These are phyloP conservation scores for Naematelia aurantialba DNA, from an alignment of 768 basidiomycete genomes.

Conservation along the genomic window DNA sequence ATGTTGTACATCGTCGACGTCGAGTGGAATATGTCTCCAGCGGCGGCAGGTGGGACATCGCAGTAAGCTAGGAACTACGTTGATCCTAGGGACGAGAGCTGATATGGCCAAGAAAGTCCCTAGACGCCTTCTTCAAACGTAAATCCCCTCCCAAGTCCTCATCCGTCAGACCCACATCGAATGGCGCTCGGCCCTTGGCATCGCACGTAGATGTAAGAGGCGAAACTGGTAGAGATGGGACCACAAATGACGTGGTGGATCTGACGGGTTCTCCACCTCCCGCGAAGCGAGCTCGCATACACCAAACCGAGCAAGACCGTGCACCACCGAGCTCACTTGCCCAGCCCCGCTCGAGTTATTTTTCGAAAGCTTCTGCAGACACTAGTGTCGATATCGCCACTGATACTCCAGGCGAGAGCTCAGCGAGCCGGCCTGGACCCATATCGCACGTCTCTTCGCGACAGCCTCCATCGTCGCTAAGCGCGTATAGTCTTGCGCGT, in stretches of 20 bases:
- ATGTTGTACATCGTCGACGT: neutral
- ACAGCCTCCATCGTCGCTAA: conserved; percentile 5
- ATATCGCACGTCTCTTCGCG: neutral
- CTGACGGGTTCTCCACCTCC: conserved; percentile 27
- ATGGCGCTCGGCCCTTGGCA: neutral
- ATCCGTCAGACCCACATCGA: conserved; percentile 6
- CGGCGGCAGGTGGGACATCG: neutral
- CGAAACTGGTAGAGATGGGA: conserved; percentile 8
- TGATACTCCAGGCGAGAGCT: neutral
- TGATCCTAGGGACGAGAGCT: neutral
- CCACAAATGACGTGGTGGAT: conserved; percentile 25
- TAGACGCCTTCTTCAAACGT: conserved; percentile 43
- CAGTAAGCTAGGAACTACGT: conserved; percentile 7
- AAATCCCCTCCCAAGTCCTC: conserved; percentile 33
- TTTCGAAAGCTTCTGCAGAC: conserved; percentile 9
- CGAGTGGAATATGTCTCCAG: neutral
- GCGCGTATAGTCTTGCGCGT: conserved; percentile 21
- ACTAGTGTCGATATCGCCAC: neutral
- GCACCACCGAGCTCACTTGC: conserved; percentile 1
- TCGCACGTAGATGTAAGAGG: neutral
- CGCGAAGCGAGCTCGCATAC: conserved; percentile 20
- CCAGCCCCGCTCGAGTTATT: conserved; percentile 22
- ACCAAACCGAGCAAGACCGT: neutral
- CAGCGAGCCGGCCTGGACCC: neutral
- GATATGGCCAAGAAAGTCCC: conserved; percentile 11